Evolutionary conservation across 2,329 filamentous ascomycete species (phyloP).

Genomic region (Penicillium sclerotiorum): DNA sequence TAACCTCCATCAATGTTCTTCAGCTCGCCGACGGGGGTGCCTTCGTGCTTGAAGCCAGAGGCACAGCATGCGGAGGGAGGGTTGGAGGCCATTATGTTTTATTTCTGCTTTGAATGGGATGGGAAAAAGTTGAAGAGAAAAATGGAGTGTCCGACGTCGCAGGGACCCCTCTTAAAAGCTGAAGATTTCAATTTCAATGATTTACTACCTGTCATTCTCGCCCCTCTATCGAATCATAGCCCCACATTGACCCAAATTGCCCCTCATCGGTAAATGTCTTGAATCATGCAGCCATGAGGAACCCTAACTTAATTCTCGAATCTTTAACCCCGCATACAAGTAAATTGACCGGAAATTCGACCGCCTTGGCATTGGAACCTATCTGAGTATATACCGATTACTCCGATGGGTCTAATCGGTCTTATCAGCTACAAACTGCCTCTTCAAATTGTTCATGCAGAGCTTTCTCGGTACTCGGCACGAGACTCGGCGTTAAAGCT

Average conservation of each 20-base stretch:
- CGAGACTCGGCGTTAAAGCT: slow-evolving; percentile 17
- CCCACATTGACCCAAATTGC: slow-evolving; percentile 16
- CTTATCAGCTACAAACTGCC: no score
- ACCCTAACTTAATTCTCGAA: background rate
- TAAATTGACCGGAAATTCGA: no score
- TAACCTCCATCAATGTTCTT: slow-evolving; percentile 52
- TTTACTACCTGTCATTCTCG: no score
- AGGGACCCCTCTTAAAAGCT: background rate
- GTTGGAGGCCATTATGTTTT: slow-evolving; percentile 52
- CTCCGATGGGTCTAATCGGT: no score
- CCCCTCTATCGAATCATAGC: slow-evolving; percentile 11
- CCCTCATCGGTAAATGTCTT: slow-evolving; percentile 3
- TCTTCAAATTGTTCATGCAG: no score
- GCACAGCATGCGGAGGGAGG: slow-evolving; percentile 53
- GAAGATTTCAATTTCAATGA: no score
- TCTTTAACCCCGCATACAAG: no score
- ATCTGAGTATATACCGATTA: no score
- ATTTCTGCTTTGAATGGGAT: background rate
- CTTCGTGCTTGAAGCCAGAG: slow-evolving; percentile 56
- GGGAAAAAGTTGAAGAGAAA: background rate
- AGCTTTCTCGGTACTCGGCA: slow-evolving; percentile 25
- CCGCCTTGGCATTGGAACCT: no score
- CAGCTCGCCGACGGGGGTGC: slow-evolving; percentile 50
- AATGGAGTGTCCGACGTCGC: background rate
- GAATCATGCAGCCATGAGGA: background rate